Base-by-base conservation (phyloP, 768 basidiomycete species). In the Trametes gibbosa region DNA sequence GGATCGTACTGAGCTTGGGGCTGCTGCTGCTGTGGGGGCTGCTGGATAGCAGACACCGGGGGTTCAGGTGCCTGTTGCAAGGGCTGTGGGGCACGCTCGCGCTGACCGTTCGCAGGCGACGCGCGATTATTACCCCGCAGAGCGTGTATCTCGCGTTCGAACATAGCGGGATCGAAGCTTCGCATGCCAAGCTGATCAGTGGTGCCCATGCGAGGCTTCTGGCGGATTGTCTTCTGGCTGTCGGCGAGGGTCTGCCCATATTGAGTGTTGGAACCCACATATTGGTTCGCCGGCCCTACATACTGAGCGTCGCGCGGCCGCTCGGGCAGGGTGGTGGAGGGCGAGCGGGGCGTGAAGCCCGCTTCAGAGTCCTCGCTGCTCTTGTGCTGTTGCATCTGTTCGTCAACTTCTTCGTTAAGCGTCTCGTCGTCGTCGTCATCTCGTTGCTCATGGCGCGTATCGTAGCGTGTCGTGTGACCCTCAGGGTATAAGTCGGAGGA, bases 291-390 rank as follows among this genome's bases (percentile, higher is more conserved):
- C 9, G 61, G 41, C 16, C 52, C 51, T 14, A 59, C 43, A 49
- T 74, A 76, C 35, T 68, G 68, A 24, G 68, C 72, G 10, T 70
- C 52, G 10, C 68, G 66, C 27, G 75, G 71, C 35, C 73, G 68
- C 2, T 84, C 83, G 2, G 87, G 86, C 17, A 89, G 75, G n/a
- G 74, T 77, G 13, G 78, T 78, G 32, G 82, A 81, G 1, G 87
- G 86, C 2, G 88, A 90, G 23, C 86, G 81, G 5, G 88, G 88
- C 0, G 88, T 90, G 63, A 80, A 86, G 6, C 70, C 69, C 3
- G 66, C 50, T 32, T 62, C 63, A 14, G 63, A 64, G 42, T 72
- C 73, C 24, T 68, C 69, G 39, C 67, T 67, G 52, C 64, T 65
- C 51, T 66, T 67, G 43, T 64, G 63, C 40, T 63, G 59, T 34